phyloP scores from a whole-genome alignment of 441 rosid species.

The Adansonia gregorii region DNA sequence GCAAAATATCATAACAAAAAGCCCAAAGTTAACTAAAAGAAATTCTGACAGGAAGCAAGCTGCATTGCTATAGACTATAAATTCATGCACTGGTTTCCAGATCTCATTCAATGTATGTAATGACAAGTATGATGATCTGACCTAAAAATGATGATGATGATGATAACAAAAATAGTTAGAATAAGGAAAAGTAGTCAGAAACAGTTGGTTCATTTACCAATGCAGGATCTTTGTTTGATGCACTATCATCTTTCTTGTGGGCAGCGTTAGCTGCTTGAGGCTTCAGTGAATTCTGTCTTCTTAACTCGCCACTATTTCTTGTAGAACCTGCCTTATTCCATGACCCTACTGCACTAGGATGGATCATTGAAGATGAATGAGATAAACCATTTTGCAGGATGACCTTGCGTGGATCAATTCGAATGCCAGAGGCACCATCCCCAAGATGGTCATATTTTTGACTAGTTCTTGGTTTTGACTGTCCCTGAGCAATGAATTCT shows the following conservation, averaged over 20 bases:
- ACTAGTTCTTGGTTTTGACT: conserved; percentile 48
- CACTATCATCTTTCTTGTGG: conserved; percentile 40
- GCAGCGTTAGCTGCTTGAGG: conserved; percentile 40
- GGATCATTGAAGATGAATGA: conserved; percentile 60
- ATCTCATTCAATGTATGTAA: not conserved
- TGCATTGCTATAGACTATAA: not conserved
- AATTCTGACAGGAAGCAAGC: not conserved
- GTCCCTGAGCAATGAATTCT: conserved; percentile 58
- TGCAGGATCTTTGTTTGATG: conserved; percentile 43
- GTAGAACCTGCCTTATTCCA: conserved; percentile 44
- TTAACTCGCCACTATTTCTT: conserved; percentile 39
- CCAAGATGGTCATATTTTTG: conserved; percentile 54
- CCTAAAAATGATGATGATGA: not conserved
- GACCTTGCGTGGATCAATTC: conserved; percentile 50
- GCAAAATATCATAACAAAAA: not conserved
- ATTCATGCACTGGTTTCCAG: not conserved
- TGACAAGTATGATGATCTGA: not conserved
- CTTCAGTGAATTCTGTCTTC: conserved; percentile 39
- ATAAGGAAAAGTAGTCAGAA: not conserved
- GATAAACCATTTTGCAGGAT: conserved; percentile 39
- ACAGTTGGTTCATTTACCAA: conserved; percentile 44
- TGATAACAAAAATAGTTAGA: not conserved
- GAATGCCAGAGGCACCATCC: conserved; percentile 57
- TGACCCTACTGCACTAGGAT: conserved; percentile 48
- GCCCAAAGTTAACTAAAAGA: not conserved